Evolutionary conservation across 192 early-diverging fungal genomes (phyloP), one percentile per base, ranked within the genome.

Genomic region (Gryganskiella cystojenkinii): DNA sequence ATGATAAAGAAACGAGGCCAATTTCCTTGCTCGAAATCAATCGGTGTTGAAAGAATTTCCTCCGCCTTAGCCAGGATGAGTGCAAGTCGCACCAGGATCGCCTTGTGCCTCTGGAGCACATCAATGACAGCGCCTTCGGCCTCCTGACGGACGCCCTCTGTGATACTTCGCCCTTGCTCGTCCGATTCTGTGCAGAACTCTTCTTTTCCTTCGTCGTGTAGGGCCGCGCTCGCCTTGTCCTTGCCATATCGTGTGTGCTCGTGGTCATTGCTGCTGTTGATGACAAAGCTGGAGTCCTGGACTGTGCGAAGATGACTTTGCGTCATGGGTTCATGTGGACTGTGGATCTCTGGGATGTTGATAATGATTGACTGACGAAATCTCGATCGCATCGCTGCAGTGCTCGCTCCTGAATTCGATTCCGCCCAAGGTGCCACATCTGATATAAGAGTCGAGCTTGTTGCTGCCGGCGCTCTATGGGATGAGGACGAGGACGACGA

Each of bases 61-160:
- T 56, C 55, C 33, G 55, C 55, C 33, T 56, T 56, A 8, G 55
- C 55, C 34, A 56, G 17, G 34, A 56, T 35, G 55, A 56, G 55
- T 37, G 55, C 55, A 33, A 56, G 19, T 4, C 55, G 22, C 31
- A 56, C 34, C 17, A 56, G 34, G 33, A 35, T 35, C 7, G 27
- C 33, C 34, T 56, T 56, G 34, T 35, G 19, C 22, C 33, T 28
- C 33, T 56, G 28, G 34, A 56, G 55, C 14, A 56, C 55, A 37
- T 56, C 34, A 20, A 56, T 56, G 19, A 56, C 55, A 4, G 33
- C 34, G 34, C 33, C 55, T 17, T 56, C 55, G 19, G 55, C 33
- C 33, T 56, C 55, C 33, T 56, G 55, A 35, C 55, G 30, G 33
- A 37, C n/a, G 30, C 22, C 19, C 11, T 35, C 33, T 5, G 53